A percentile compares a stretch with the other conserved stretches of the same genome.
Conservation (phyloP, 371 early-diverging fungal genomes). For the Lichtheimia ramosa region DNA sequence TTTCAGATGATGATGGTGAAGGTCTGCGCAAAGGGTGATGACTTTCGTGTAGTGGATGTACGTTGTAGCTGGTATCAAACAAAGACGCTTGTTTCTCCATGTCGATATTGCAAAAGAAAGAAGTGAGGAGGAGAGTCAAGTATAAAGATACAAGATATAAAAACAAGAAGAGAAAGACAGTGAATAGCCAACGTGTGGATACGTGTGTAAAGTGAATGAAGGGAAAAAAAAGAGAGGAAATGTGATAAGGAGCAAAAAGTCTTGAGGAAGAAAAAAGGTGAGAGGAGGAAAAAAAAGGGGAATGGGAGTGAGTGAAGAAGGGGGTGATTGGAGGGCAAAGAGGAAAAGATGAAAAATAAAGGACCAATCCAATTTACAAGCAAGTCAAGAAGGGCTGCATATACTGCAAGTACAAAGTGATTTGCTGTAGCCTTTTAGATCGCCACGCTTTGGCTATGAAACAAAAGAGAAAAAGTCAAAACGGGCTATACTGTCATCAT, state of each 20-base stretch:
- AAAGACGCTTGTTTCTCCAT: not conserved
- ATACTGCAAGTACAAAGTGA: too few species aligned
- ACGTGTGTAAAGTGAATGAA: slow-evolving; percentile 1
- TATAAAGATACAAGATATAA: not conserved
- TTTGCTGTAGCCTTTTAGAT: too few species aligned
- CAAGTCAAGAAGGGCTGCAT: not conserved
- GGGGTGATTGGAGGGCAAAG: slow-evolving; percentile 3
- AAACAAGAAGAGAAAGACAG: not conserved
- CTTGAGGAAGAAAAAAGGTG: slow-evolving; percentile 3
- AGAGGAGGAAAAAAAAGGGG: slow-evolving; percentile 4
- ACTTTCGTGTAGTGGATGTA: not conserved
- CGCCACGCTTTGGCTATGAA: not conserved
- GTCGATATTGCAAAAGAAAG: not conserved
- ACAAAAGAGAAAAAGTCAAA: not conserved
- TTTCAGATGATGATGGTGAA: slow-evolving; percentile 22
- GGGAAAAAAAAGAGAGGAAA: not conserved
- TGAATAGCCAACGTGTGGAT: not conserved
- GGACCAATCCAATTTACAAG: slow-evolving; percentile 1
- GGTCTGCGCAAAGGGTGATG: slow-evolving; percentile 2
- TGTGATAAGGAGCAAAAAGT: not conserved
- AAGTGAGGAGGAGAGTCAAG: too few species aligned
- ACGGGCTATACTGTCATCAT: slow-evolving; percentile 1
- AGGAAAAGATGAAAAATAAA: not conserved
- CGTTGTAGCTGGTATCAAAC: not conserved
- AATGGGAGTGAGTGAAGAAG: not conserved